These are phyloP conservation scores for Aspergillus quadricinctus DNA, from an alignment of 2,329 filamentous ascomycete genomes.

Conservation along the genomic window DNA sequence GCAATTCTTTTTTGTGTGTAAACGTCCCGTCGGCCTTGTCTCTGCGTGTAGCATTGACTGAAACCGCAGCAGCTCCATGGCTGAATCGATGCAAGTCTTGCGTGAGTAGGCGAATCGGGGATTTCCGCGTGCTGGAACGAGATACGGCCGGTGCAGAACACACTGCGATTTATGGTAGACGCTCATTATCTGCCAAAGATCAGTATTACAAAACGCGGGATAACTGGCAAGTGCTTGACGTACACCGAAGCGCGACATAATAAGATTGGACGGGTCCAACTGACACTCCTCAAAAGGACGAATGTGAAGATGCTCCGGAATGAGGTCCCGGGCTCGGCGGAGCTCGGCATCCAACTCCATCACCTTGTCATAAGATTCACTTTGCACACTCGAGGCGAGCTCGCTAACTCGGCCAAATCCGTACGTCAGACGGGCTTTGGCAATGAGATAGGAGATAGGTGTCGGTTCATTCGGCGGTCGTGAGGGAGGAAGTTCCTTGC, in stretches of 20 bases:
- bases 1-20: constrained; percentile 72
- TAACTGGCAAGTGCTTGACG: constrained; percentile 5
- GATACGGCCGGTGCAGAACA: constrained; percentile 82
- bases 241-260: constrained; percentile 75
- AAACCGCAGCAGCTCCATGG: constrained; percentile 73
- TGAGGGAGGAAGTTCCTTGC: constrained; percentile 51
- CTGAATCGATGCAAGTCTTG: constrained; percentile 78
- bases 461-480: constrained; percentile 59
- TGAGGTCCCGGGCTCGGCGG: constrained; percentile 55
- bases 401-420: constrained; percentile 45
- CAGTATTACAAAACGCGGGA: constrained; percentile 3
- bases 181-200: constrained; percentile 57
- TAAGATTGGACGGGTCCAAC: constrained; percentile 61
- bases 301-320: constrained; percentile 76
- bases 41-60: constrained; percentile 73
- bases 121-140: constrained; percentile 72
- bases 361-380: constrained; percentile 55
- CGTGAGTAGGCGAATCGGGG: constrained; percentile 79
- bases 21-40: constrained; percentile 64
- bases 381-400: constrained; percentile 36
- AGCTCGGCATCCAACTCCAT: constrained; percentile 58
- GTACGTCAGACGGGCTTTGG: constrained; percentile 40
- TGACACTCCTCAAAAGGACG: constrained; percentile 69
- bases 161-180: constrained; percentile 86
- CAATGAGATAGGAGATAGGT: constrained; percentile 47